Base-by-base conservation (phyloP, 192 early-diverging fungal genomes). In the Backusella parvicylindrica region DNA sequence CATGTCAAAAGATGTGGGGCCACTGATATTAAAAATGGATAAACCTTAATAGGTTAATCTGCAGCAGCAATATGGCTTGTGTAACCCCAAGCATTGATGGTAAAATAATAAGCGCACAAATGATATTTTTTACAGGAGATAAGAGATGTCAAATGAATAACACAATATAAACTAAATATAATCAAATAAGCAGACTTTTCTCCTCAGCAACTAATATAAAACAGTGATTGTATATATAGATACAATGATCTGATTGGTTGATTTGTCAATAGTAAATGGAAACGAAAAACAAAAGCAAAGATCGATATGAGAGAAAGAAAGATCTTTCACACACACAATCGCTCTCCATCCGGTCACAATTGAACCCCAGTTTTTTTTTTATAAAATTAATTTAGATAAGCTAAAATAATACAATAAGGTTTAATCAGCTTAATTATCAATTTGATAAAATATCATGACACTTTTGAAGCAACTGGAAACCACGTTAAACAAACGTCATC, bases 401-500 rank as follows among this genome's bases (percentile, higher is more conserved):
- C 12, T 35, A 3, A 35, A 35, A 35, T 35, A 35, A 35, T 3
- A 35, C 33, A 35, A 35, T 35, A 35, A 35, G 2, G n/a, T n/a
- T n/a, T n/a, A n/a, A n/a, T n/a, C n/a, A n/a, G n/a, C n/a, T n/a
- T n/a, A n/a, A n/a, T n/a, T n/a, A n/a, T n/a, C n/a, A n/a, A n/a
- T n/a, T n/a, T n/a, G n/a, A 12, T 26, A 56, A 56, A 60, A 60
- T 23, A 75, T n/a, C n/a, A n/a, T 75, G 74, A 60, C 66, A 28
- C 64, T 69, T 15, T 26, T 50, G 12, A 41, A 72, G 12, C 73
- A 75, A 65, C 64, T 81, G 21, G 56, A 76, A 18, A 21, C 40
- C 5, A 72, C 67, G 16, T 40, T 81, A 28, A 33, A 69, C 13
- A 76, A 74, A 37, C 64, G 79, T 33, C 75, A 68, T 23, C 65